Conservation (phyloP, 306 rosid species). For the Sphenostylis stenocarpa region DNA sequence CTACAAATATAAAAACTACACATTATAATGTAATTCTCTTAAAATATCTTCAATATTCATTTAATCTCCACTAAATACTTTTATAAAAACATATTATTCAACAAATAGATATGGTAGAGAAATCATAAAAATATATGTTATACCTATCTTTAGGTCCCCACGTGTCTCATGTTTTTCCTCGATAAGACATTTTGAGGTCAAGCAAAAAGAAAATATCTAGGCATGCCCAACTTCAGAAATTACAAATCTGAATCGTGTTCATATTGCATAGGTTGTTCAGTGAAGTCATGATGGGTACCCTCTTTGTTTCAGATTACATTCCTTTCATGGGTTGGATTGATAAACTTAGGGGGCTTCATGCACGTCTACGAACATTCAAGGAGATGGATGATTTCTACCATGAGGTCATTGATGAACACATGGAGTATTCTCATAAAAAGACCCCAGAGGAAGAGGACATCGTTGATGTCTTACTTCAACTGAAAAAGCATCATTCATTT, state of each 20-base stretch:
- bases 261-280: not conserved
- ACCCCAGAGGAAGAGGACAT: not conserved
- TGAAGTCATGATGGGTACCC: not conserved
- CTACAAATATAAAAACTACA: too few species aligned
- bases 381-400: slow-evolving; percentile 21
- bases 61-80: too few species aligned
- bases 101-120: too few species aligned
- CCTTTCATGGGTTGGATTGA: slow-evolving; percentile 4
- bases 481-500: not conserved
- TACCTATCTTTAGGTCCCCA: not conserved
- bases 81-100: too few species aligned
- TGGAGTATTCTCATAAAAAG: not conserved
- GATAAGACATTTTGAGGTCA: not conserved
- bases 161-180: not conserved
- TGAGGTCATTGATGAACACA: slow-evolving; percentile 15
- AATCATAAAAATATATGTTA: too few species aligned
- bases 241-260: not conserved
- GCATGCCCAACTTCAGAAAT: too few species aligned
- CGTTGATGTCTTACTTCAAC: slow-evolving; percentile 17
- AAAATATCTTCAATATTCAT: too few species aligned
- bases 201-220: too few species aligned
- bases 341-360: slow-evolving; percentile 9
- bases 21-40: too few species aligned
- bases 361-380: slow-evolving; percentile 1
- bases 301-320: not conserved